These are phyloP conservation scores for Podila clonocystis DNA, from an alignment of 192 early-diverging fungal genomes.

Conservation along the genomic window DNA sequence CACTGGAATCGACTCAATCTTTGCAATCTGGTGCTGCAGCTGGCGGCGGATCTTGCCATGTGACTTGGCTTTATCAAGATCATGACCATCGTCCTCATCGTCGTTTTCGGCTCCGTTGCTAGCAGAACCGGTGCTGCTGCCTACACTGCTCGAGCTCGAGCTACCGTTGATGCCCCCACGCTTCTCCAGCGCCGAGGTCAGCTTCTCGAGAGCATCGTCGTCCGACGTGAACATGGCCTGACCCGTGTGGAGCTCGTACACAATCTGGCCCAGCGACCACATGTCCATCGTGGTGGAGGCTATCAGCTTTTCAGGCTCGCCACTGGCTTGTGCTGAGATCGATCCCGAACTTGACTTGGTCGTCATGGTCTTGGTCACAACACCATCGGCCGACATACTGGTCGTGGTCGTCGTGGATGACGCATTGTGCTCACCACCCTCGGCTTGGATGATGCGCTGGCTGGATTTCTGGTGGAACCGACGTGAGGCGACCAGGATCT, in stretches of 20 bases:
- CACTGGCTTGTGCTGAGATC: neutral
- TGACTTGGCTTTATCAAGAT: slow-evolving; percentile 27
- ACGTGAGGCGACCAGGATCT: slow-evolving; percentile 23
- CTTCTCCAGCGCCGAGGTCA: slow-evolving; percentile 24
- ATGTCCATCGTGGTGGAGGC: slow-evolving; percentile 49
- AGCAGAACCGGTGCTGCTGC: neutral
- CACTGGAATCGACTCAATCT: slow-evolving; percentile 31
- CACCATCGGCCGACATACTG: neutral
- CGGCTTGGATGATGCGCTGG: neutral
- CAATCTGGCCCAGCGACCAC: slow-evolving; percentile 51
- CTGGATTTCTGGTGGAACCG: neutral
- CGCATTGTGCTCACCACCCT: slow-evolving; percentile 10
- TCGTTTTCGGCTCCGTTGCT: neutral
- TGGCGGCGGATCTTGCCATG: slow-evolving; percentile 27
- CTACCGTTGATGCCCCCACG: neutral
- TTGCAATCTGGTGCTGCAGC: slow-evolving; percentile 27
- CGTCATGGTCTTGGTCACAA: slow-evolving; percentile 18
- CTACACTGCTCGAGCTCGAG: neutral
- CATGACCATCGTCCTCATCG: slow-evolving; percentile 11
- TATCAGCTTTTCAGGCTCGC: slow-evolving; percentile 26
- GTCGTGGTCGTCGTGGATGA: neutral
- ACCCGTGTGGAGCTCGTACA: slow-evolving; percentile 45
- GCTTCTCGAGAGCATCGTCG: slow-evolving; percentile 38
- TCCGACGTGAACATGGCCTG: slow-evolving; percentile 34
- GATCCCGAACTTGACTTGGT: slow-evolving; percentile 12